These are phyloP conservation scores for Plasmodium vivax DNA, from an alignment of 169 alveolate genomes.

Conservation along the genomic window DNA sequence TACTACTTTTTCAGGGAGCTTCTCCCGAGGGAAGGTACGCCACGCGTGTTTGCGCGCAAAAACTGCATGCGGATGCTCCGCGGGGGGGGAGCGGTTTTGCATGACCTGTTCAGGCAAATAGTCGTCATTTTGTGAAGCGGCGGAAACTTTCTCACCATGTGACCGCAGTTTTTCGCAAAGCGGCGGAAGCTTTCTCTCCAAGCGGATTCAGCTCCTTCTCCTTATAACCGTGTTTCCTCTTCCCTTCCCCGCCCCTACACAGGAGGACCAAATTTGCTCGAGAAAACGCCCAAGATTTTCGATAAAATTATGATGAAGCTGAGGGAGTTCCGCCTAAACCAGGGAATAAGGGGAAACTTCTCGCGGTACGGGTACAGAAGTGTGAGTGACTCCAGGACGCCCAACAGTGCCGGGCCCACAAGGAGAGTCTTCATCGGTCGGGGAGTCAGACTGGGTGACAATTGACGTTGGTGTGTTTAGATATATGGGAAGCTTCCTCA, in stretches of 20 bases:
- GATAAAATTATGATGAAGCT: slow-evolving; percentile 81
- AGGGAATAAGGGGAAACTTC: slow-evolving; percentile 35
- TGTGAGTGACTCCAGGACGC: slow-evolving; percentile 33
- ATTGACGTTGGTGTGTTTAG: slow-evolving; percentile 6
- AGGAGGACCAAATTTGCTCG: slow-evolving; percentile 80
- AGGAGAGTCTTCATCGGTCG: slow-evolving; percentile 84
- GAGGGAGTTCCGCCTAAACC: slow-evolving; percentile 57
- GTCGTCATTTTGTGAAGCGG: background rate
- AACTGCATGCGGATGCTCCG: background rate
- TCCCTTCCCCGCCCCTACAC: background rate
- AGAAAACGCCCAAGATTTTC: slow-evolving; percentile 80
- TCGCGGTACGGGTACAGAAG: slow-evolving; percentile 43
- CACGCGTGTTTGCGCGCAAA: background rate
- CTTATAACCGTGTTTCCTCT: background rate
- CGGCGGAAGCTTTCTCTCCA: background rate
- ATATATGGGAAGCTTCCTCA: background rate
- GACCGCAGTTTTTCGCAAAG: background rate
- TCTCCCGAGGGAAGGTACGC: slow-evolving; percentile 84
- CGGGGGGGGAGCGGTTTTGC: background rate
- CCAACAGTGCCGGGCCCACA: slow-evolving; percentile 48
- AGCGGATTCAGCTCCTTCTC: background rate
- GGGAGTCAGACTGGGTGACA: slow-evolving; percentile 85
- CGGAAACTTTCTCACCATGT: too few relatives aligned
- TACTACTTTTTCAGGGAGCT: slow-evolving; percentile 88
- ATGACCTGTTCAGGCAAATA: slow-evolving; percentile 1